These are phyloP conservation scores for Xylaria digitata DNA, from an alignment of 2,329 filamentous ascomycete species.

Conservation along the genomic window DNA sequence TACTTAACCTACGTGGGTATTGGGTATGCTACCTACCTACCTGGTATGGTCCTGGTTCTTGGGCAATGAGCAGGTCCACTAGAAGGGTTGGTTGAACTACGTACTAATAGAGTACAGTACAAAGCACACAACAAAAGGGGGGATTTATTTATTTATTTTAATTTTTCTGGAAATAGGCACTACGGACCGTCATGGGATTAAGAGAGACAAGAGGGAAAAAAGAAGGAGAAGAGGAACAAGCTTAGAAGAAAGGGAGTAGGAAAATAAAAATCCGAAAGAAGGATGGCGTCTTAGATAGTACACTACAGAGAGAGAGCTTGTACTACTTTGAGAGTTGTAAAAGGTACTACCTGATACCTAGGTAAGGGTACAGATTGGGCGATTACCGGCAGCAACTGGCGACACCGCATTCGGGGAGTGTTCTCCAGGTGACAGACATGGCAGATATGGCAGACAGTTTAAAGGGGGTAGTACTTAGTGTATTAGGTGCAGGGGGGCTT, in stretches of 20 bases:
- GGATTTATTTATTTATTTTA: too few relatives aligned
- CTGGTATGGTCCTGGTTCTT: neutral
- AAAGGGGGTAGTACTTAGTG: slow-evolving; percentile 23
- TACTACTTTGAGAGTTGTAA: slow-evolving; percentile 2
- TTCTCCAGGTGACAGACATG: slow-evolving; percentile 5
- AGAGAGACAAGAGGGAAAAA: slow-evolving; percentile 1
- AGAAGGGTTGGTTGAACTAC: neutral
- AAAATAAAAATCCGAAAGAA: slow-evolving; percentile 36
- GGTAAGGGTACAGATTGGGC: neutral
- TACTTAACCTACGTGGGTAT: slow-evolving; percentile 14
- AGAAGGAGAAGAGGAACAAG: slow-evolving; percentile 13
- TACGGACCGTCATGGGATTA: slow-evolving; percentile 11
- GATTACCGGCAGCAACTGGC: slow-evolving; percentile 16
- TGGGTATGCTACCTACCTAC: neutral
- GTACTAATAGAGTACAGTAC: slow-evolving; percentile 11
- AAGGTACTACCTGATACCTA: slow-evolving; percentile 3
- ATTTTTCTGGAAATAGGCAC: neutral
- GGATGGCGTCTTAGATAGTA: slow-evolving; percentile 31
- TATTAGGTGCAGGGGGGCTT: slow-evolving; percentile 14
- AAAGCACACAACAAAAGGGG: slow-evolving; percentile 16
- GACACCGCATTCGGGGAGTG: neutral
- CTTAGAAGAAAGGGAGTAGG: slow-evolving; percentile 30
- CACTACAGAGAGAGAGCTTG: slow-evolving; percentile 12
- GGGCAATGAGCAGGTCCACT: neutral
- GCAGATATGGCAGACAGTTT: slow-evolving; percentile 8